Base-by-base conservation (phyloP, 345 rosid genomes). In the Isatis tinctoria region DNA sequence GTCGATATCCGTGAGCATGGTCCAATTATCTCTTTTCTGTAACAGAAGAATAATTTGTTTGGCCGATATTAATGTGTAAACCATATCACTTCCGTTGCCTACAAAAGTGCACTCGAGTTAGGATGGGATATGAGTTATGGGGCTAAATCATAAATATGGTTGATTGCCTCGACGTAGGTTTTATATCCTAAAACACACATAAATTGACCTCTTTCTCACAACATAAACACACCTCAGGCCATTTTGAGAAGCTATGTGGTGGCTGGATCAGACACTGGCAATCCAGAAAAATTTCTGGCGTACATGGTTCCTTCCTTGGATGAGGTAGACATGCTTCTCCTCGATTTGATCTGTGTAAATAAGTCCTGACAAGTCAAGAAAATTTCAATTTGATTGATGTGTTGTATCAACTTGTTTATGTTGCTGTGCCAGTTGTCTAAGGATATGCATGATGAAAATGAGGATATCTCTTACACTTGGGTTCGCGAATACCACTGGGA, bases 401-500 rank as follows among this genome's bases (percentile, higher is more conserved):
- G 16, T 14, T 27, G 17, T 52, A 9, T 52, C 61, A 58, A 68
- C 58, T 56, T 49, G 51, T 78, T 63, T 24, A 20, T 79, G 57
- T 74, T 64, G 27, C 79, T 72, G 47, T 83, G 74, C 68, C 88
- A 95, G 99, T 69, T 92, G 40, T 85, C 86, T 0, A 95, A 88
- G 87, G 97, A 92, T 74, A 85, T 89, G 48, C 81, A 76, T 69
- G 94, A 95, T 72, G 97, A 81, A 76, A 79, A 74, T 32, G 97
- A 92, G 79, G 99, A 95, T 51, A 82, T 84, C 73, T 82, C 84
- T 9, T 95, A 90, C 79, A 80, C 91, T 53, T 95, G 99, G 99
- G 73, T 92, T 74, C 89, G 99, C 2, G 98, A 90, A 77, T 95
- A 95, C 83, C 65, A 85, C 35, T 95, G 99, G 99, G 89, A 90